A percentile compares a stretch with the other conserved stretches of the same genome.
These are phyloP conservation scores for Sphenostylis stenocarpa DNA, from an alignment of 306 rosid genomes.

Conservation along the genomic window DNA sequence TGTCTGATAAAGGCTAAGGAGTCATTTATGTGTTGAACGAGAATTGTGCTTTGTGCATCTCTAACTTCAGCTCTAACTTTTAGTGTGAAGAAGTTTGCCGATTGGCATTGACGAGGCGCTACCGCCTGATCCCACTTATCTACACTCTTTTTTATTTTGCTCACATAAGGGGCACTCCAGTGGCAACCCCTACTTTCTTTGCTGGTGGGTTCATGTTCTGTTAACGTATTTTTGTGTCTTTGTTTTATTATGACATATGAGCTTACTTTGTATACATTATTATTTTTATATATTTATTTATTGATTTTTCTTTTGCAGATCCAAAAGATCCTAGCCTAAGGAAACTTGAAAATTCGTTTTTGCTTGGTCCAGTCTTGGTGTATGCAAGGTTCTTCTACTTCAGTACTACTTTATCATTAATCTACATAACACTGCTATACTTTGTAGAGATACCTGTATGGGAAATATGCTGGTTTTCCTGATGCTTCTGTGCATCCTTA, in stretches of 20 bases:
- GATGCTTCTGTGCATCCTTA: background rate
- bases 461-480: conserved; percentile 21
- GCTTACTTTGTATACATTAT: conserved; percentile 7
- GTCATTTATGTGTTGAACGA: conserved; percentile 7
- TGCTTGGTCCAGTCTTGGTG: conserved; percentile 81
- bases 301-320: conserved; percentile 57
- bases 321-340: conserved; percentile 71
- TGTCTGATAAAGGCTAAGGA: conserved; percentile 9
- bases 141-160: conserved; percentile 89
- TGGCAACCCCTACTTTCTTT: conserved; percentile 76
- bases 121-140: conserved; percentile 69
- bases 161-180: conserved; percentile 76
- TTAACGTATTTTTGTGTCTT: conserved; percentile 28
- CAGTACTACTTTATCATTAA: conserved; percentile 22
- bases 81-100: conserved; percentile 98
- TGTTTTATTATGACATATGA: conserved; percentile 24
- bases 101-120: conserved; percentile 82
- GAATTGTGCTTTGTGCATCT: conserved; percentile 21
- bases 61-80: conserved; percentile 39
- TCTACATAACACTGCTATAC: conserved; percentile 6
- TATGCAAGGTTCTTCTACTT: conserved; percentile 68
- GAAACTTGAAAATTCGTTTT: conserved; percentile 76
- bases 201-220: conserved; percentile 61
- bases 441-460: background rate
- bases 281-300: background rate